Conservation (phyloP, 2,329 filamentous ascomycete genomes). For the Diplodia intermedia region DNA sequence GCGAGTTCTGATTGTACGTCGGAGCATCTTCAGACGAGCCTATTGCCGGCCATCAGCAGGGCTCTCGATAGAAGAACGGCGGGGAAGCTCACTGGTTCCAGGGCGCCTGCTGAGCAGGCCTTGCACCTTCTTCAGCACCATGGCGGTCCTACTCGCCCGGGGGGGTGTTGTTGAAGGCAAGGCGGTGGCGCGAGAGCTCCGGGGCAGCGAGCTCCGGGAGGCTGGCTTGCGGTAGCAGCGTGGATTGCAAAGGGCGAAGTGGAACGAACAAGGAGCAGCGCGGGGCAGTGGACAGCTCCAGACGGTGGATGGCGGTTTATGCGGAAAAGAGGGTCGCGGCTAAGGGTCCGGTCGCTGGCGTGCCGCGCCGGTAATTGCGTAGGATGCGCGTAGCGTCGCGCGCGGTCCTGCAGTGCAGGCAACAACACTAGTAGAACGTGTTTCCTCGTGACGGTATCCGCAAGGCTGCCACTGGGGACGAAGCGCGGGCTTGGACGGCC, state of each 20-base stretch:
- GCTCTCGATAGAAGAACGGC: neutral
- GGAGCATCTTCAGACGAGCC: slow-evolving; percentile 32
- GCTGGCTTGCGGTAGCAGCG: neutral
- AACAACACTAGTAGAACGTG: neutral
- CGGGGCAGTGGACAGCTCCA: neutral
- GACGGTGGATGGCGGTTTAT: slow-evolving; percentile 7
- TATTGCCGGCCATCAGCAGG: slow-evolving; percentile 32
- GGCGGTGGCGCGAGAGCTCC: slow-evolving; percentile 1
- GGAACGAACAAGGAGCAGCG: neutral
- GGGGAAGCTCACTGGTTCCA: slow-evolving; percentile 36
- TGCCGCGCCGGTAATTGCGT: slow-evolving; percentile 28
- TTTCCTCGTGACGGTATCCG: neutral
- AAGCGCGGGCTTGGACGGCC: neutral
- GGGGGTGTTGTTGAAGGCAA: neutral
- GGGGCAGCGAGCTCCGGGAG: neutral
- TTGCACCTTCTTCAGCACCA: slow-evolving; percentile 50
- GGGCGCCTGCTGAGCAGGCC: slow-evolving; percentile 44
- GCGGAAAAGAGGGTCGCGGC: neutral
- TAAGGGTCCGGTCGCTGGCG: slow-evolving; percentile 3
- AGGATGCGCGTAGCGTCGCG: slow-evolving; percentile 11
- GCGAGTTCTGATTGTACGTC: slow-evolving; percentile 60
- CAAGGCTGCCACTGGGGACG: neutral
- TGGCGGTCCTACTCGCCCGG: slow-evolving; percentile 35
- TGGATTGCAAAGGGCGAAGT: neutral
- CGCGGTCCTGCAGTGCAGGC: slow-evolving; percentile 2